phyloP scores from a whole-genome alignment of 2,329 filamentous ascomycete species.

The Ramularia endophylla region DNA sequence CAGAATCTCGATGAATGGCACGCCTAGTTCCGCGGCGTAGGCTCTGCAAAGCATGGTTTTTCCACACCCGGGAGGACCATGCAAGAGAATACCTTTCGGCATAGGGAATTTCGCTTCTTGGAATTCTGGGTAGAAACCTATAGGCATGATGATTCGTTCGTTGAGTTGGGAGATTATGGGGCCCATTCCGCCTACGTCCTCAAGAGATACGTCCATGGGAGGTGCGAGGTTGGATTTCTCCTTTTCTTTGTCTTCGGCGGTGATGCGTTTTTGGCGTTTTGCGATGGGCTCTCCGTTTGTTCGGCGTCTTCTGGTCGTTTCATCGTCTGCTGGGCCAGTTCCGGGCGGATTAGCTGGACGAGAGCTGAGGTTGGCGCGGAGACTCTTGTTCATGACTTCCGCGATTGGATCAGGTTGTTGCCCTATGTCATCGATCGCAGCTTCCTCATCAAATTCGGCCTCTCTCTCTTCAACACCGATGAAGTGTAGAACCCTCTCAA shows the following conservation, averaged over 20 bases:
- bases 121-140: conserved; percentile 63
- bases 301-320: conserved; percentile 46
- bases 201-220: conserved; percentile 60
- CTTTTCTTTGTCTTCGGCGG: conserved; percentile 16
- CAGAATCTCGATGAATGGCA: conserved; percentile 76
- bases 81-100: conserved; percentile 68
- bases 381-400: conserved; percentile 58
- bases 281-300: conserved; percentile 59
- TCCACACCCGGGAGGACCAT: conserved; percentile 79
- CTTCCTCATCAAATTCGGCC: conserved; percentile 49
- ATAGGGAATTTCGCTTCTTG: conserved; percentile 60
- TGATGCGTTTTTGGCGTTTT: conserved; percentile 54
- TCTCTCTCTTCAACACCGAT: conserved; percentile 61
- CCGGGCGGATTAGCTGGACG: conserved; percentile 4
- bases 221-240: conserved; percentile 48
- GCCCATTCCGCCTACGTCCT: conserved; percentile 72
- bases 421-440: conserved; percentile 41
- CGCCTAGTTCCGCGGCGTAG: conserved; percentile 66
- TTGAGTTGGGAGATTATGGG: conserved; percentile 63
- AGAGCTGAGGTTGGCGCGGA: conserved; percentile 23
- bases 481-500: conserved; percentile 73
- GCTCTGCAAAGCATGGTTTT: conserved; percentile 81
- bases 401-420: conserved; percentile 22
- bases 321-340: conserved; percentile 19
- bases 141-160: conserved; percentile 65